Conservation (phyloP, 1,284 basidiomycete species). For the Moniliophthora roreri region DNA sequence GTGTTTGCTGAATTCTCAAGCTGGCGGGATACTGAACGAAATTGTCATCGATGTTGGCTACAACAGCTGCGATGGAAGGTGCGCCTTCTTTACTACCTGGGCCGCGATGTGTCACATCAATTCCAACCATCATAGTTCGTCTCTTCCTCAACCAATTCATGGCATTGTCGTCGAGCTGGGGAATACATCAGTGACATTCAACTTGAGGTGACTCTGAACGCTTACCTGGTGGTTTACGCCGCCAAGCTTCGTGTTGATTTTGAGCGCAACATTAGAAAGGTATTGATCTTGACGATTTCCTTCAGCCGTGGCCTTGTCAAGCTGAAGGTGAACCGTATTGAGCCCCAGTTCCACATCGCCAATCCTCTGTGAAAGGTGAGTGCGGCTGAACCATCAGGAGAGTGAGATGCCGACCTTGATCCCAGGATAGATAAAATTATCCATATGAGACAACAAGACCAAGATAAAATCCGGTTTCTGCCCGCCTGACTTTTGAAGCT, state of each 20-base stretch:
- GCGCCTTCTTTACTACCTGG: constrained; percentile 55
- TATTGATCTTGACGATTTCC: constrained; percentile 65
- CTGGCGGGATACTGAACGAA: constrained; percentile 75
- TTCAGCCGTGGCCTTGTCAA: constrained; percentile 50
- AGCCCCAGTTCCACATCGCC: constrained; percentile 70
- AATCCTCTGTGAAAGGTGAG: constrained; percentile 38
- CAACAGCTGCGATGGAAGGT: constrained; percentile 78
- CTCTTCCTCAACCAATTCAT: constrained; percentile 64
- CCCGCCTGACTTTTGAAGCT: constrained; percentile 22
- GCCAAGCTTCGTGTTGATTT: constrained; percentile 76
- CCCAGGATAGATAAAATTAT: constrained; percentile 72
- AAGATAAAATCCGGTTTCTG: constrained; percentile 57
- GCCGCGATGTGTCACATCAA: constrained; percentile 77
- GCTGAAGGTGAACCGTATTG: constrained; percentile 64
- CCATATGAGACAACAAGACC: constrained; percentile 59
- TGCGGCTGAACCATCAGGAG: neutral
- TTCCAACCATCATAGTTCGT: constrained; percentile 80
- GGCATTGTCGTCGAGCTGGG: constrained; percentile 47
- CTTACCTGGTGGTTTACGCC: constrained; percentile 67
- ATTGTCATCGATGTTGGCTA: constrained; percentile 65
- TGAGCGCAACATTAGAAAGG: constrained; percentile 69
- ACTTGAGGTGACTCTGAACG: neutral
- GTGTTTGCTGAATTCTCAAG: constrained; percentile 55
- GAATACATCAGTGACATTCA: neutral
- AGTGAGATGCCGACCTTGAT: constrained; percentile 49